These are phyloP conservation scores for Colletotrichum tanaceti DNA, from an alignment of 2,329 filamentous ascomycete genomes.

Conservation along the genomic window DNA sequence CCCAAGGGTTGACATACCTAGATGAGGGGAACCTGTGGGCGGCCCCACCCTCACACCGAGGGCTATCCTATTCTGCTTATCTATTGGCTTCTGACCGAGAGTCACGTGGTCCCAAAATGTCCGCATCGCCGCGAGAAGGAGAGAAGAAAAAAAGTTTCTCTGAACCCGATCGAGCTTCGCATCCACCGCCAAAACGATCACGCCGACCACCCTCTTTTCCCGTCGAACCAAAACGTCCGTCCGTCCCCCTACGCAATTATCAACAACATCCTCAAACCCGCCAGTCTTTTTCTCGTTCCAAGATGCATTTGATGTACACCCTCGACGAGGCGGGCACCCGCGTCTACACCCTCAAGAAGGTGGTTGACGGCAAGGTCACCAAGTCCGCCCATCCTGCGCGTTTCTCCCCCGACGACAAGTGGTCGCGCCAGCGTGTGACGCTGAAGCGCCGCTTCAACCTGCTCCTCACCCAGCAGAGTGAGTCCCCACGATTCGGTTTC, in stretches of 20 bases:
- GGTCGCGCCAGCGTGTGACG: constrained; percentile 94
- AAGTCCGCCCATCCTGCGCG: constrained; percentile 96
- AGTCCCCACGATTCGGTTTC: constrained; percentile 45
- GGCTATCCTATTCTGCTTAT: neutral
- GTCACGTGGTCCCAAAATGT: constrained; percentile 25
- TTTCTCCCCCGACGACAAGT: constrained; percentile 99
- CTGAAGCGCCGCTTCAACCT: constrained; percentile 94
- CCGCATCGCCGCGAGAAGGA: constrained; percentile 7
- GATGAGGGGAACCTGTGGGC: neutral
- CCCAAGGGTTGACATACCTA: too few species aligned
- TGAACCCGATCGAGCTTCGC: neutral
- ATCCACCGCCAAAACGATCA: constrained; percentile 1
- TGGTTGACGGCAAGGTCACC: constrained; percentile 86
- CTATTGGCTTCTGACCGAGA: neutral
- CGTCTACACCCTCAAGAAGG: constrained; percentile 95
- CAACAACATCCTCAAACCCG: neutral
- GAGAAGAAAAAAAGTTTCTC: constrained; percentile 31
- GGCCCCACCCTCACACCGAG: constrained; percentile 5
- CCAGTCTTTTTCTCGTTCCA: neutral
- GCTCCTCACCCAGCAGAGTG: constrained; percentile 82
- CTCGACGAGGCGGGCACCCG: constrained; percentile 85
- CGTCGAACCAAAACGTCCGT: neutral
- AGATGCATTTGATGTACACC: constrained; percentile 71
- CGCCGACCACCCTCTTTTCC: constrained; percentile 5
- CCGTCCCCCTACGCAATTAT: neutral